Percentiles rank a stretch among this genome's conserved stretches.
Conservation (phyloP, 441 rosid genomes). For the Pelargonium myrrhifolium region DNA sequence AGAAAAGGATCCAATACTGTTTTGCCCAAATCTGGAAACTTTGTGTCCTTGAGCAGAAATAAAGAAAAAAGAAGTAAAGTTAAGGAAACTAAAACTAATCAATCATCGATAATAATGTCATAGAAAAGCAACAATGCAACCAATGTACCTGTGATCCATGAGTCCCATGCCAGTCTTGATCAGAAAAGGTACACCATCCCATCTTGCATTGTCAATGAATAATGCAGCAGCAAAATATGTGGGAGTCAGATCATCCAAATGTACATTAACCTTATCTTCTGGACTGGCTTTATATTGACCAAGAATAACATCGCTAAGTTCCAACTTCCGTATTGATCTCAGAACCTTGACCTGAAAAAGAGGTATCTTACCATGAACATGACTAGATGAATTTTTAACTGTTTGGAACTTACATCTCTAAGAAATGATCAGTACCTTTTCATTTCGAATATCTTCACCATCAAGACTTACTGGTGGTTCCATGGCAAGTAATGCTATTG, state of each 20-base stretch:
- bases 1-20: too few species aligned
- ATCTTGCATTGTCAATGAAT: constrained; percentile 71
- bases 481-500: constrained; percentile 75
- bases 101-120: too few species aligned
- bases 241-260: constrained; percentile 42
- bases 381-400: constrained; percentile 2
- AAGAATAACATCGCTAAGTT: constrained; percentile 54
- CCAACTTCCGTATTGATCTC: constrained; percentile 50
- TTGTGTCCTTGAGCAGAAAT: too few species aligned
- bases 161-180: constrained; percentile 71
- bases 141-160: constrained; percentile 54
- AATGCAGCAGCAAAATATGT: constrained; percentile 68
- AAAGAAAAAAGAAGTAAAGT: too few species aligned
- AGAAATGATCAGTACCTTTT: constrained; percentile 41
- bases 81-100: too few species aligned
- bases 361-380: constrained; percentile 13
- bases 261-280: constrained; percentile 33
- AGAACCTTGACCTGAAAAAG: constrained; percentile 63
- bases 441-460: constrained; percentile 80
- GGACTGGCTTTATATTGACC: constrained; percentile 63
- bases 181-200: constrained; percentile 85
- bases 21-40: too few species aligned
- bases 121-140: too few species aligned
- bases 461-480: constrained; percentile 75
- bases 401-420: background rate